Evolutionary conservation across 805 yeast species (phyloP).

Genomic region (Komagataella ulmi): DNA sequence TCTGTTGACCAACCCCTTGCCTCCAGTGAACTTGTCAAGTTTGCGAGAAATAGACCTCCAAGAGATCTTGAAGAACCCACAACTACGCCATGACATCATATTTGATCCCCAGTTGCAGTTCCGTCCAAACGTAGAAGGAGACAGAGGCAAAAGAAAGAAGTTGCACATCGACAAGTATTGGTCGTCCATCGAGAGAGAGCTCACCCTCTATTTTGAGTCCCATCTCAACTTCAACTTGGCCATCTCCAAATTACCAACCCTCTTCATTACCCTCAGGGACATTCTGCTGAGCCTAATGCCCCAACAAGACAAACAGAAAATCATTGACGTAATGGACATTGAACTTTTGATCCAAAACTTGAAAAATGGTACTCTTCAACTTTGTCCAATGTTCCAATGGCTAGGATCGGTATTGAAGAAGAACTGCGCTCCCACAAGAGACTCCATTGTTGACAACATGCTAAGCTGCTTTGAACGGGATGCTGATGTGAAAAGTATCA

Average conservation of each 20-base stretch:
- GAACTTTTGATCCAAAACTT: constrained; percentile 69
- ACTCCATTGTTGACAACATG: constrained; percentile 81
- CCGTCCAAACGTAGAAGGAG: constrained; percentile 85
- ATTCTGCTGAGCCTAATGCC: constrained; percentile 69
- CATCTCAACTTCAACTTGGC: constrained; percentile 10
- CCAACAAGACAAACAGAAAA: constrained; percentile 52
- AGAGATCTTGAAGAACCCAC: constrained; percentile 85
- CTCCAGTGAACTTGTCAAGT: constrained; percentile 75
- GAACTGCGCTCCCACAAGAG: constrained; percentile 95
- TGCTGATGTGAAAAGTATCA: neutral
- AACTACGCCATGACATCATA: constrained; percentile 81
- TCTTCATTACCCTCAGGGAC: constrained; percentile 69
- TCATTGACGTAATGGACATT: constrained; percentile 63
- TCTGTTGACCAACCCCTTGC: constrained; percentile 26
- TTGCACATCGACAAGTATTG: constrained; percentile 71
- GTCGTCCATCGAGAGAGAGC: constrained; percentile 59
- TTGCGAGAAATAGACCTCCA: constrained; percentile 78
- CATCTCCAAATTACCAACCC: constrained; percentile 43
- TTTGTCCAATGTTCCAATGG: constrained; percentile 60
- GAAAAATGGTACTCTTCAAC: constrained; percentile 56
- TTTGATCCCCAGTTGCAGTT: constrained; percentile 89
- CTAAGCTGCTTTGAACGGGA: constrained; percentile 32
- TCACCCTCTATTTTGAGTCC: neutral
- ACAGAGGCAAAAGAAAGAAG: constrained; percentile 72
- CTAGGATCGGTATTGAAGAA: constrained; percentile 65